Percentiles rank a stretch among this genome's conserved stretches.
phyloP scores from a whole-genome alignment of 1,284 basidiomycete genomes.

The Trichosporon ovoides region DNA sequence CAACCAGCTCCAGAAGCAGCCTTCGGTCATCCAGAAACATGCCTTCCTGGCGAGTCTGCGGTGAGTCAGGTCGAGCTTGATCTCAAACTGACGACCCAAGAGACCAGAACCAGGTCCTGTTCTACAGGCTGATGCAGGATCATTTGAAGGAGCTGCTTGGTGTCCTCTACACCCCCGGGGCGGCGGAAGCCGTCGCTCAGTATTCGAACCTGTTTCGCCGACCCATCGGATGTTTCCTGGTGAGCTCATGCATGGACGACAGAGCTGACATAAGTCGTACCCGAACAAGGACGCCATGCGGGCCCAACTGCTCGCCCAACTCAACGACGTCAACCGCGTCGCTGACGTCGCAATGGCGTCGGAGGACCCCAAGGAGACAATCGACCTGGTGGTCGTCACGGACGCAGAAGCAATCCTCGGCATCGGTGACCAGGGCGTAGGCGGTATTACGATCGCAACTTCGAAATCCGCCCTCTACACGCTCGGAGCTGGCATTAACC shows the following conservation, averaged over 20 bases:
- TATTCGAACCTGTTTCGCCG: slow-evolving; percentile 77
- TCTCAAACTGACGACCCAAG: slow-evolving; percentile 32
- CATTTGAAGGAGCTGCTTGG: slow-evolving; percentile 61
- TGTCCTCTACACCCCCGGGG: slow-evolving; percentile 57
- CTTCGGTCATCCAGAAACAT: slow-evolving; percentile 25
- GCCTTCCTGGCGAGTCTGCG: slow-evolving; percentile 10
- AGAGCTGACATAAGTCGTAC: slow-evolving; percentile 50
- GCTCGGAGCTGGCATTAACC: slow-evolving; percentile 74
- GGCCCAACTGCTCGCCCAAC: slow-evolving; percentile 47
- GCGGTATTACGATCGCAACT: slow-evolving; percentile 61
- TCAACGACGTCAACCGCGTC: slow-evolving; percentile 50
- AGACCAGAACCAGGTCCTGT: slow-evolving; percentile 62
- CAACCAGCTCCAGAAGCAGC: slow-evolving; percentile 54
- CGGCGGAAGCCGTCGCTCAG: slow-evolving; percentile 56
- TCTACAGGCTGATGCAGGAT: slow-evolving; percentile 62
- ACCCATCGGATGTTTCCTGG: slow-evolving; percentile 45
- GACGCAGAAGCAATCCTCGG: slow-evolving; percentile 79
- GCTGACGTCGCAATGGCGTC: slow-evolving; percentile 65
- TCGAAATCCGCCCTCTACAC: slow-evolving; percentile 84
- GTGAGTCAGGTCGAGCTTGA: background rate
- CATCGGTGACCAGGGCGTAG: slow-evolving; percentile 54
- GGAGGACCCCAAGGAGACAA: slow-evolving; percentile 56
- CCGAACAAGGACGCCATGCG: slow-evolving; percentile 63
- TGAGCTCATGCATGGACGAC: background rate
- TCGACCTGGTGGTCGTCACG: slow-evolving; percentile 68